Percentiles rank a stretch among this genome's conserved stretches.
Conservation (phyloP, 2,329 filamentous ascomycete genomes). For the Lachnellula arida region DNA sequence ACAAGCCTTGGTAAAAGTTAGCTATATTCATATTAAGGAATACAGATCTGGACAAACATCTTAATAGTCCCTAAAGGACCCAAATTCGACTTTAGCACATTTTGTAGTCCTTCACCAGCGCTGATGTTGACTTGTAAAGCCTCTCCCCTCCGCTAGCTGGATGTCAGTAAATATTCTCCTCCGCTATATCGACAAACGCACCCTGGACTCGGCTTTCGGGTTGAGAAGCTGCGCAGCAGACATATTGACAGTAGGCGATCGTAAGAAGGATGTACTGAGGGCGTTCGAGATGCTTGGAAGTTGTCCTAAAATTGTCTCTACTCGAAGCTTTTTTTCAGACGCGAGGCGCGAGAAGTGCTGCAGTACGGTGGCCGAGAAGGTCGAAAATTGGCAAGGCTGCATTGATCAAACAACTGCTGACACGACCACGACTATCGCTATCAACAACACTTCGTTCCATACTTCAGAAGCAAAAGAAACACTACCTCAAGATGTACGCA, state of each 20-base stretch:
- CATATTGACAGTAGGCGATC: constrained; percentile 50
- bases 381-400: constrained; percentile 1
- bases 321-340: constrained; percentile 24
- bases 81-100: constrained; percentile 95
- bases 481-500: constrained; percentile 21
- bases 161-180: constrained; percentile 28
- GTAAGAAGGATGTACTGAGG: constrained; percentile 9
- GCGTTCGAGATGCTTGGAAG: constrained; percentile 5
- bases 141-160: constrained; percentile 80
- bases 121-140: constrained; percentile 95
- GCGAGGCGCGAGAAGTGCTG: constrained; percentile 14
- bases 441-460: neutral
- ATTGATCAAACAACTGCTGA: constrained; percentile 3
- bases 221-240: constrained; percentile 97
- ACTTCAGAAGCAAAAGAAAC: neutral
- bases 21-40: constrained; percentile 6
- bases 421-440: neutral
- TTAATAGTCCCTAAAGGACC: constrained; percentile 93
- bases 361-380: constrained; percentile 10
- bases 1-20: constrained; percentile 49
- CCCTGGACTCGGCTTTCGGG: constrained; percentile 96
- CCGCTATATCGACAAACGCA: constrained; percentile 44
- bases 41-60: constrained; percentile 57
- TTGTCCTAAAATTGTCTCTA: constrained; percentile 10
- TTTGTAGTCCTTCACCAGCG: constrained; percentile 85